Evolutionary conservation across 169 alveolate genomes (phyloP).

Genomic region (Perkinsus olseni): DNA sequence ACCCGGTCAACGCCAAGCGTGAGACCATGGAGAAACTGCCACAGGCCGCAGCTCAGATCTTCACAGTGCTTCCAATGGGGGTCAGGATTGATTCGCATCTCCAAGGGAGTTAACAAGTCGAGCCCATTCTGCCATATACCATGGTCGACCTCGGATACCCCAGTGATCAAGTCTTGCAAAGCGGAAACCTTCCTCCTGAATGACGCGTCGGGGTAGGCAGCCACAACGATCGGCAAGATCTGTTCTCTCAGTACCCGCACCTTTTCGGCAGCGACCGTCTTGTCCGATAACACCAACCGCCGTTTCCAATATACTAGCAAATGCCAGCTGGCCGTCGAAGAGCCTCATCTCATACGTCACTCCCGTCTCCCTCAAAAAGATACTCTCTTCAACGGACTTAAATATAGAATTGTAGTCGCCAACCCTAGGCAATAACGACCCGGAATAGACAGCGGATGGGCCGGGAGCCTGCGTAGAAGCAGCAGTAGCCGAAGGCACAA

Average conservation of each 20-base stretch:
- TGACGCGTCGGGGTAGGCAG: background rate
- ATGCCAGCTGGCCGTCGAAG: background rate
- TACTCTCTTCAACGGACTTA: too few relatives aligned
- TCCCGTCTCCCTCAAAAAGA: too few relatives aligned
- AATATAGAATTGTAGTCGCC: too few relatives aligned
- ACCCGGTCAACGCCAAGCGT: background rate
- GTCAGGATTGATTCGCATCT: background rate
- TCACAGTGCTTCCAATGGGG: background rate
- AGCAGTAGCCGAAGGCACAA: too few relatives aligned
- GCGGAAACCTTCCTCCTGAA: background rate
- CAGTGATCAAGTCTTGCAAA: background rate
- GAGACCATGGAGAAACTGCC: background rate
- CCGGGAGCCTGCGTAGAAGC: too few relatives aligned
- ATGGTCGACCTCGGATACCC: background rate
- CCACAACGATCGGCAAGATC: background rate
- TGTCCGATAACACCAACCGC: background rate
- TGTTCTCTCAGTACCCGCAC: background rate
- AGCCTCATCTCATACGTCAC: background rate
- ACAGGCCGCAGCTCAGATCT: background rate
- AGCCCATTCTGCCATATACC: background rate
- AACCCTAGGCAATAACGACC: too few relatives aligned
- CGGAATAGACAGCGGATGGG: too few relatives aligned
- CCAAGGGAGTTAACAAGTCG: background rate
- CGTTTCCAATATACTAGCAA: background rate
- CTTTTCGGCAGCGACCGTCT: background rate